phyloP scores from a whole-genome alignment of 345 rosid genomes.

The Eucalyptus regnans region DNA sequence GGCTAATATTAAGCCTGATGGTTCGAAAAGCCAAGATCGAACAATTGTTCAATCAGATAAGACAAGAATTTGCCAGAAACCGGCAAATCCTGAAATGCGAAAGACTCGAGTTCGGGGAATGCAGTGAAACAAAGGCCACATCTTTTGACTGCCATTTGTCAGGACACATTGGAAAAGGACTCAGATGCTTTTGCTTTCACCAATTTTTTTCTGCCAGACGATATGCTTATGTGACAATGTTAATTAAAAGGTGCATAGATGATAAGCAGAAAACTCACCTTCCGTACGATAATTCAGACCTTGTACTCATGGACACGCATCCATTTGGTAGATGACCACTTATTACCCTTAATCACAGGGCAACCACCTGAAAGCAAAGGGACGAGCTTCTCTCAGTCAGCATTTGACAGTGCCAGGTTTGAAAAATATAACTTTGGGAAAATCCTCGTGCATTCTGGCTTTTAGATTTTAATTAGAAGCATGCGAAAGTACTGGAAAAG shows the following conservation, averaged over 20 bases:
- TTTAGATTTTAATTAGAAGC: background rate
- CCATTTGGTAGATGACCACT: conserved; percentile 99
- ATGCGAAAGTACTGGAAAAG: background rate
- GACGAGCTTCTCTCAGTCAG: background rate
- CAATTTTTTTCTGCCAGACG: background rate
- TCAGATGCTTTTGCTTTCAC: background rate
- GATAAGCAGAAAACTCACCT: conserved; percentile 10
- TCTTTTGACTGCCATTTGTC: background rate
- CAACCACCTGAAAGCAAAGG: conserved; percentile 61
- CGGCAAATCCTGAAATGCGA: background rate
- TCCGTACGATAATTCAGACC: conserved; percentile 12
- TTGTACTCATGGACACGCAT: conserved; percentile 69
- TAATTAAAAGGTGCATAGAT: background rate
- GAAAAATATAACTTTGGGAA: background rate
- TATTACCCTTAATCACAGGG: conserved; percentile 81
- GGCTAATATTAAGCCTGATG: background rate
- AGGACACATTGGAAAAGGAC: background rate
- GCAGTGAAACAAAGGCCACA: background rate
- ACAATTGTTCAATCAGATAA: background rate
- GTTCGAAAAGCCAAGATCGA: background rate
- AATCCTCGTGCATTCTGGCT: background rate
- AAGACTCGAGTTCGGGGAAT: background rate
- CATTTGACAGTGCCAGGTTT: background rate
- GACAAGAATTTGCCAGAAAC: background rate
- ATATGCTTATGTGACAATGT: background rate